Base-by-base conservation (phyloP, 1,284 basidiomycete species). In the Cutaneotrichosporon sp. region DNA sequence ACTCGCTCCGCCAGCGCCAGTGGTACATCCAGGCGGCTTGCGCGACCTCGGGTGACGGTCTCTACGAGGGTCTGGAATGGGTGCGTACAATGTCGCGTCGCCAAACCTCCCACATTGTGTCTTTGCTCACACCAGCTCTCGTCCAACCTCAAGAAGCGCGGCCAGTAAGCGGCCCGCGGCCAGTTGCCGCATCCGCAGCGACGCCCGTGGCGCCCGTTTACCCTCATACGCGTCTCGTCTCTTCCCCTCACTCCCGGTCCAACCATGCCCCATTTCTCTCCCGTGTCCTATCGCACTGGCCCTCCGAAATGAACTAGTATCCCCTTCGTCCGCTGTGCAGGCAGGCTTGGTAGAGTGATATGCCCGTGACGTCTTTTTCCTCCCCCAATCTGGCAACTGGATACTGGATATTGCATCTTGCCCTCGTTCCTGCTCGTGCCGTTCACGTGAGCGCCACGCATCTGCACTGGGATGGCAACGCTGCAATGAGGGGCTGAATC, bases 11-110 rank as follows among this genome's bases (percentile, higher is more conserved):
- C 75, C 89, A 97, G 81, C 83, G 96, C 79, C 89, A 88, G 61
- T 97, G 93, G 94, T 98, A 94, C 80, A 98, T 99, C 74, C 96
- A 98, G 85, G 91, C 96, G 64, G 94, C 96, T 44, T 99, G 96
- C 75, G 96, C 96, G 55, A 98, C 96, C 49, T 93, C 89, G 69
- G 96, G 96, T 71, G 96, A 99, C 75, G 94, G 94, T 80, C 82
- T 98, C 60, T 98, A 98, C 77, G 96, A 99, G 80, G 94, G 94
- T 78, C 81, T 96, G 64, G 91, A 96, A 79, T 94, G 90, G 90
- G 72, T 77, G 44, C 63, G 74, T 62, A 17, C 10, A 31, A 27
- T 16, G 8, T n/a, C 8, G 31, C 6, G 6, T 29, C 27, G 17
- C 2, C 9, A 9, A n/a, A 5, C 29, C 29, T 10, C 29, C 14